phyloP scores from a whole-genome alignment of 352 stramenopile genomes.

The Bremia lactucae region DNA sequence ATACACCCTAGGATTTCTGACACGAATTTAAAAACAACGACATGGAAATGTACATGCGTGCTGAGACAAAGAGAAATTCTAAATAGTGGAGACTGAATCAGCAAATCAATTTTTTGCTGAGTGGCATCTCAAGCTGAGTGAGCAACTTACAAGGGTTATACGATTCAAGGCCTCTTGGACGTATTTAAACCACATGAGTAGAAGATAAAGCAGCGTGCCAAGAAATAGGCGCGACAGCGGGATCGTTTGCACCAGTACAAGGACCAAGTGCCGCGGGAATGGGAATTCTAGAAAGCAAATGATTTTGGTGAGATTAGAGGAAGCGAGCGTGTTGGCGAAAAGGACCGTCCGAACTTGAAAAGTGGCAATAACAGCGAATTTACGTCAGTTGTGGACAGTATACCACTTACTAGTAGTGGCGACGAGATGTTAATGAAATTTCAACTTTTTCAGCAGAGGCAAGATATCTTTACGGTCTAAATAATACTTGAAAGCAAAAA shows the following conservation, averaged over 20 bases:
- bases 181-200: constrained; percentile 84
- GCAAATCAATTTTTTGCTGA: constrained; percentile 90
- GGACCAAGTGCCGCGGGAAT: constrained; percentile 57
- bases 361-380: constrained; percentile 28
- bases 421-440: constrained; percentile 95
- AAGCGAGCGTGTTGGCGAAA: no score
- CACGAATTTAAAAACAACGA: constrained; percentile 96
- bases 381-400: constrained; percentile 58
- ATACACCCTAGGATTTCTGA: constrained; percentile 92
- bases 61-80: constrained; percentile 89
- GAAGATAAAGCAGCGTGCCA: constrained; percentile 63
- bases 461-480: constrained; percentile 89
- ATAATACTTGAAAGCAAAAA: constrained; percentile 89
- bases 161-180: constrained; percentile 92
- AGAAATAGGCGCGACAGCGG: constrained; percentile 58
- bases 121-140: constrained; percentile 91
- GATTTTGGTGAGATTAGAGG: no score
- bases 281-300: constrained; percentile 45
- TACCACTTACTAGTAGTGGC: constrained; percentile 60
- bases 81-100: constrained; percentile 93
- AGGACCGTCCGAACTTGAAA: no score
- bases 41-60: constrained; percentile 91
- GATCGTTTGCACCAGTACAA: constrained; percentile 57
- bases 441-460: constrained; percentile 84
- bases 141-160: constrained; percentile 90